Base-by-base conservation (phyloP, 2,329 filamentous ascomycete genomes). In the Colletotrichum salicis region DNA sequence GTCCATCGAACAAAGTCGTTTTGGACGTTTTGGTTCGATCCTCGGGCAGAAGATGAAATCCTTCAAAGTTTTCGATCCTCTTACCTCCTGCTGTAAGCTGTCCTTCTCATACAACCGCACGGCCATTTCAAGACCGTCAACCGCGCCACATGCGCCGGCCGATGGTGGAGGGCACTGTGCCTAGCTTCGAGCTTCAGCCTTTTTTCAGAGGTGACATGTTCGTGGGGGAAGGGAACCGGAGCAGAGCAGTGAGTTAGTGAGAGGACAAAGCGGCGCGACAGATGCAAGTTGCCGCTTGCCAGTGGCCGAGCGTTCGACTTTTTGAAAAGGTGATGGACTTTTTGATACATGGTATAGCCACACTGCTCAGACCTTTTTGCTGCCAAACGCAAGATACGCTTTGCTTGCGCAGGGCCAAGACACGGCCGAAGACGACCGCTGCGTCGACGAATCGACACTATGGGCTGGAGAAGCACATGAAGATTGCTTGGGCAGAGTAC, bases 361-460 rank as follows among this genome's bases (percentile, higher is more conserved):
- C 69, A 22, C 1, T 71, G 69, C 65, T 69, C 65, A 64, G 69
- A 69, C 65, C 33, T 41, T 54, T 61, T 54, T 61, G 65, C 69
- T 63, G 65, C 69, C 69, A 64, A 69, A 69, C 65, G 69, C 69
- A 60, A 69, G 69, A 71, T 71, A 69, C 64, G 69, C 69, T 71
- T 63, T 71, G 35, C 64, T 69, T 64, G 37, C 69, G 59, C 69
- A 71, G 69, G 31, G 69, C 65, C 69, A 69, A 71, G 65, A 64
- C 69, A 68, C 54, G 65, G 65, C 54, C 65, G 65, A 69, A 19
- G 65, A 59, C 60, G 69, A 51, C 31, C 33, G 59, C 52, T 22
- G 65, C 41, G 27, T 56, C 61, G 24, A 69, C 29, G 35, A 64
- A 27, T 29, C 11, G 27, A 64, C 29, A 45, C 64, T 35, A 10